phyloP scores from a whole-genome alignment of 192 early-diverging fungal species.

The Kappamyces sp. region DNA sequence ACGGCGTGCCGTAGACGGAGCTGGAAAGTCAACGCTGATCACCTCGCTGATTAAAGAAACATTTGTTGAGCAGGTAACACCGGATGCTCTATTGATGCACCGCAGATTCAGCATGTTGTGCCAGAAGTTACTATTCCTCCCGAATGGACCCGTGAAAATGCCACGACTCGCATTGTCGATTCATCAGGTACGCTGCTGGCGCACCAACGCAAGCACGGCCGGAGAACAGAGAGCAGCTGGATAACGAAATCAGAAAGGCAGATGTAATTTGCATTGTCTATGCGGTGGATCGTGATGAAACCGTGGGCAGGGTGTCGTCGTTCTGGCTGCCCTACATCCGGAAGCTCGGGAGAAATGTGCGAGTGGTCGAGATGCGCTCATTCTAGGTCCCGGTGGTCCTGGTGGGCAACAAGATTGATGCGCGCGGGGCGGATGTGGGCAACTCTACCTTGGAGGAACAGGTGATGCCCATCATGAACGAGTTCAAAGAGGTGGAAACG shows the following conservation, averaged over 20 bases:
- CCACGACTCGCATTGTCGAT: conserved; percentile 96
- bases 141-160: conserved; percentile 92
- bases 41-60: conserved; percentile 95
- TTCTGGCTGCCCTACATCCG: conserved; percentile 95
- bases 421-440: conserved; percentile 74
- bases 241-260: conserved; percentile 91
- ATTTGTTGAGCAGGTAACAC: conserved; percentile 82
- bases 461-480: conserved; percentile 97
- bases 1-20: conserved; percentile 48
- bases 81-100: background rate
- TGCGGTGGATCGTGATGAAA: conserved; percentile 75
- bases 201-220: conserved; percentile 55
- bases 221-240: conserved; percentile 83
- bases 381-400: conserved; percentile 82
- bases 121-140: conserved; percentile 99
- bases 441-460: conserved; percentile 87
- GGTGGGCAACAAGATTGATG: conserved; percentile 88
- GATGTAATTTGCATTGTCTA: conserved; percentile 99
- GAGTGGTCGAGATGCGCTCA: conserved; percentile 12
- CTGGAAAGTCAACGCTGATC: conserved; percentile 96
- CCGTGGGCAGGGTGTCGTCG: conserved; percentile 75
- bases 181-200: conserved; percentile 65
- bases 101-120: conserved; percentile 89
- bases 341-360: conserved; percentile 83
- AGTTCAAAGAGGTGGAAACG: conserved; percentile 99